These are phyloP conservation scores for Globisporangium spinosum DNA, from an alignment of 352 stramenopile species.

Conservation along the genomic window DNA sequence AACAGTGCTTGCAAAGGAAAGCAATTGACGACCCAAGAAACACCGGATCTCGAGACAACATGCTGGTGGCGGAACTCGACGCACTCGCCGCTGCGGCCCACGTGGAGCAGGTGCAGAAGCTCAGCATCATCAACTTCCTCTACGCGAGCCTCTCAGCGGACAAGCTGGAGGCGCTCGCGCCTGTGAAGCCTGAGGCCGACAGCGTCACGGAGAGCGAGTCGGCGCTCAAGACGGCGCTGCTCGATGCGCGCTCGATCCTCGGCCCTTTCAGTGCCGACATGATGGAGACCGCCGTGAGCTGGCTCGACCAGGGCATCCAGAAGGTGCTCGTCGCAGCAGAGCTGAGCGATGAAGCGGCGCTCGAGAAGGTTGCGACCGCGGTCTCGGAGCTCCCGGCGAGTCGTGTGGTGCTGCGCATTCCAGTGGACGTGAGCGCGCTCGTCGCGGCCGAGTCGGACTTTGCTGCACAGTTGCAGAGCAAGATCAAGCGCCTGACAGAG, in stretches of 20 bases:
- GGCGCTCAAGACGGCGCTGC: constrained; percentile 39
- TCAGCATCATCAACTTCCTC: constrained; percentile 47
- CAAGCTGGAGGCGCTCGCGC: constrained; percentile 31
- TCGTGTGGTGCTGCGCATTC: constrained; percentile 60
- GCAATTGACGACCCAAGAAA: constrained; percentile 3
- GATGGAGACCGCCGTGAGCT: constrained; percentile 47
- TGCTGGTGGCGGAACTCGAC: constrained; percentile 29
- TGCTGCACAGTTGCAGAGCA: constrained; percentile 22
- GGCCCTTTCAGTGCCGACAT: constrained; percentile 60
- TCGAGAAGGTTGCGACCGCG: constrained; percentile 49
- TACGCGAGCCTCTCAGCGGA: constrained; percentile 30
- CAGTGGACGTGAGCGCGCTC: constrained; percentile 34
- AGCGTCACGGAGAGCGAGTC: constrained; percentile 22
- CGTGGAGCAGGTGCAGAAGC: constrained; percentile 26
- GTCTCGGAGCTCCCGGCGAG: constrained; percentile 58
- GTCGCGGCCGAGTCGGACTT: constrained; percentile 1
- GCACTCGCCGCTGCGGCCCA: constrained; percentile 6
- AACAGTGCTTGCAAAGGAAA: not conserved
- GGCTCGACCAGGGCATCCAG: constrained; percentile 60
- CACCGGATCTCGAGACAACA: constrained; percentile 8
- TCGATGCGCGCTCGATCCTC: constrained; percentile 45
- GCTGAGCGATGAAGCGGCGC: constrained; percentile 39
- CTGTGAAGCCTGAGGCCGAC: not conserved
- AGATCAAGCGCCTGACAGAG: constrained; percentile 34
- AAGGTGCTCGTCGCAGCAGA: constrained; percentile 54